Percentiles rank a stretch among this genome's conserved stretches.
These are phyloP conservation scores for Cyclotella kingstonii DNA, from an alignment of 108 stramenopile genomes.

Conservation along the genomic window DNA sequence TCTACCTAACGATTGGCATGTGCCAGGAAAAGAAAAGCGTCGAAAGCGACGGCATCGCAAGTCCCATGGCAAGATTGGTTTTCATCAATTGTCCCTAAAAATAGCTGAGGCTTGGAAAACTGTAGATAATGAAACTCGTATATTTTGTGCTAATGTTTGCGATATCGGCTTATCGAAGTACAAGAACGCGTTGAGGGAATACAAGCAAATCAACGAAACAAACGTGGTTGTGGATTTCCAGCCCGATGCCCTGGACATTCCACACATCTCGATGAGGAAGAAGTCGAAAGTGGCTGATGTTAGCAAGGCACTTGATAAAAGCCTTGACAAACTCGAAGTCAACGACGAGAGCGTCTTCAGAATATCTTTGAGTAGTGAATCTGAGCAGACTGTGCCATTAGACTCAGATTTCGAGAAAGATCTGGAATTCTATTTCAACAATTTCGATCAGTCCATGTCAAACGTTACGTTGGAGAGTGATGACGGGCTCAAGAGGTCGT, in stretches of 20 bases:
- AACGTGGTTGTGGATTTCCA: not conserved
- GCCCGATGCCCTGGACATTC: too few species aligned
- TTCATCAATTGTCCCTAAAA: conserved; percentile 54
- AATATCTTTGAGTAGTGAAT: not conserved
- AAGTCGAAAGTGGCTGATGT: too few species aligned
- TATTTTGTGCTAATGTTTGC: conserved; percentile 33
- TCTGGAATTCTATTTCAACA: not conserved
- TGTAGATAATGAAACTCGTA: conserved; percentile 28
- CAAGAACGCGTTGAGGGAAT: conserved; percentile 25
- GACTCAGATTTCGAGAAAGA: conserved; percentile 5
- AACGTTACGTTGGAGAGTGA: not conserved
- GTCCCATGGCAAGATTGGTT: conserved; percentile 68
- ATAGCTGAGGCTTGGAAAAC: conserved; percentile 51
- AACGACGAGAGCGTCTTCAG: not conserved
- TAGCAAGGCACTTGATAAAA: too few species aligned
- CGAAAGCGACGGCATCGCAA: conserved; percentile 50
- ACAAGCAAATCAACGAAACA: not conserved
- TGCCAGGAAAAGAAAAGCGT: conserved; percentile 13
- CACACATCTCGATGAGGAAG: too few species aligned
- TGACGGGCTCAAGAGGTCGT: not conserved
- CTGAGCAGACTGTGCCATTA: not conserved
- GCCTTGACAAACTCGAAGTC: too few species aligned
- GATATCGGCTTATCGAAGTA: conserved; percentile 45
- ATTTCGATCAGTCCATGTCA: not conserved
- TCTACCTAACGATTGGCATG: conserved; percentile 17